phyloP scores from a whole-genome alignment of 305 asterid genomes.

The Solanum aculeatissimum region DNA sequence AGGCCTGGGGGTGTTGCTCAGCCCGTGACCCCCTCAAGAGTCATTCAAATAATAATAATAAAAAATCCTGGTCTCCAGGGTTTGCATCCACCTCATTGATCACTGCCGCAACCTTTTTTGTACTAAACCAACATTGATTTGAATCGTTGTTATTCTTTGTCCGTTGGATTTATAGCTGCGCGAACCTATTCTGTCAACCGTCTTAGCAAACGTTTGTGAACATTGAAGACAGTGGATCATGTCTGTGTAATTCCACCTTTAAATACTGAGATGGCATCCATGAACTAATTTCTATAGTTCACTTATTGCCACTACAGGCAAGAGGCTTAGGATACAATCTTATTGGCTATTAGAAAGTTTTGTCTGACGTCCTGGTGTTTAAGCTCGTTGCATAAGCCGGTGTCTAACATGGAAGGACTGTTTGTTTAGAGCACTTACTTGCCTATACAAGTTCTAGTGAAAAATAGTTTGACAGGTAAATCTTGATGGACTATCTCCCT shows the following conservation, averaged over 20 bases:
- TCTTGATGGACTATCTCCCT: background rate
- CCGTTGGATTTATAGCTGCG: background rate
- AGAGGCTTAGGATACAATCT: background rate
- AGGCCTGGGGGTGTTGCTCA: too few species aligned
- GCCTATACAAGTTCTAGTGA: background rate
- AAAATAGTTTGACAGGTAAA: background rate
- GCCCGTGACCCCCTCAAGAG: too few species aligned
- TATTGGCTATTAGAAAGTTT: background rate
- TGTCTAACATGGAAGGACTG: background rate
- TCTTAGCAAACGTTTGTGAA: background rate
- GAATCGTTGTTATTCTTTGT: background rate
- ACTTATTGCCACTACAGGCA: background rate
- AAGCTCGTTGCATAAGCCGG: background rate
- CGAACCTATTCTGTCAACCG: background rate
- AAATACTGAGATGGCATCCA: background rate
- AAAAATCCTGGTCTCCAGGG: background rate
- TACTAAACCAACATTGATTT: background rate
- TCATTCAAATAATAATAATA: too few species aligned
- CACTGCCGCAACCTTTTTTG: background rate
- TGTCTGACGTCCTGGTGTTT: background rate
- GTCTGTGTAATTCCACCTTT: background rate
- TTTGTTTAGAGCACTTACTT: background rate
- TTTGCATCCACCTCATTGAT: background rate
- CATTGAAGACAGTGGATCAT: background rate
- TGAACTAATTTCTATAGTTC: background rate